Evolutionary conservation across 495 filamentous ascomycete species (phyloP).

Genomic region (Venustampulla echinocandica): DNA sequence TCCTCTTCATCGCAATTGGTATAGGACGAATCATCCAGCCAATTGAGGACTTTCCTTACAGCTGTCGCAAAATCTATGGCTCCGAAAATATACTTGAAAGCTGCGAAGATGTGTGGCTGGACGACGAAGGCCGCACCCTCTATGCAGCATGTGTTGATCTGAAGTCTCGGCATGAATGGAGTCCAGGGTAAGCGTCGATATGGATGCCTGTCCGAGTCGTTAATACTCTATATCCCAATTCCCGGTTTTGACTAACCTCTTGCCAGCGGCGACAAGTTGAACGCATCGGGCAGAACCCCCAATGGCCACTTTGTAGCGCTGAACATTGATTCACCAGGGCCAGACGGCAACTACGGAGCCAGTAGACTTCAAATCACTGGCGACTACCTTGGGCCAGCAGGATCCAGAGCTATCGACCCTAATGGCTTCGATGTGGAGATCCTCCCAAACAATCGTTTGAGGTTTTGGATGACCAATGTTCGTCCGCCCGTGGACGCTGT

Average conservation of each 20-base stretch:
- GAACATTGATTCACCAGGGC: constrained; percentile 25
- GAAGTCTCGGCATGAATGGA: not conserved
- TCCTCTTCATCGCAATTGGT: constrained; percentile 10
- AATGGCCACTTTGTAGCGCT: constrained; percentile 26
- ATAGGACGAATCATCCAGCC: constrained; percentile 22
- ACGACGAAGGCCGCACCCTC: not conserved
- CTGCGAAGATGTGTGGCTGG: not conserved
- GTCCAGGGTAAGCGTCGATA: not conserved
- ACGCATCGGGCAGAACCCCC: constrained; percentile 13
- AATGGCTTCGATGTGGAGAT: not conserved
- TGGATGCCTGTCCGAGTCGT: not conserved
- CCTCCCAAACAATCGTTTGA: not conserved
- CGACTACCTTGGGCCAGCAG: not conserved
- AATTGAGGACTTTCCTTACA: constrained; percentile 24
- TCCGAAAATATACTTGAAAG: not conserved
- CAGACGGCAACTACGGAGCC: constrained; percentile 21
- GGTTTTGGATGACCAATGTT: not conserved
- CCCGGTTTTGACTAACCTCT: not conserved
- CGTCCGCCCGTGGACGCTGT: not conserved
- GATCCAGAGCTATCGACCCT: not conserved
- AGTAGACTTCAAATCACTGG: constrained; percentile 9
- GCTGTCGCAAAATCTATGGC: constrained; percentile 19
- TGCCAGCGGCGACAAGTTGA: constrained; percentile 16
- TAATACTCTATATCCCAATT: not conserved
- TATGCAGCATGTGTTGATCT: not conserved